Evolutionary conservation across 176 grass and related monocot species (phyloP).

Genomic region (Eleusine coracana): DNA sequence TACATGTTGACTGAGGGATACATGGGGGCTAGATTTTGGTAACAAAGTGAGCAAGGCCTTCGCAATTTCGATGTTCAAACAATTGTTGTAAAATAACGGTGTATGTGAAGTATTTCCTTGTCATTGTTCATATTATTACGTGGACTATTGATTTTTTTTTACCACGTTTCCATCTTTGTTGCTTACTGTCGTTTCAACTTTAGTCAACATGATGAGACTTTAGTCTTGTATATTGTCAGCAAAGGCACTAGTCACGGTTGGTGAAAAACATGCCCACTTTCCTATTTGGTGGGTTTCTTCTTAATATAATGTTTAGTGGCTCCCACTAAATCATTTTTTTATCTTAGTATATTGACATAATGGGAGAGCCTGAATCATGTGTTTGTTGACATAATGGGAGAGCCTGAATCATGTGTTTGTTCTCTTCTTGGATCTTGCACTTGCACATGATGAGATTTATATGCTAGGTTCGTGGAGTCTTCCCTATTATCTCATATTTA

Average conservation of each 20-base stretch:
- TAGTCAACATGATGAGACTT: background rate
- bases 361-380: too few species aligned
- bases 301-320: too few species aligned
- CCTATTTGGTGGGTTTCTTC: too few species aligned
- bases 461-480: too few species aligned
- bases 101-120: conserved; percentile 31
- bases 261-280: too few species aligned
- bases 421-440: too few species aligned
- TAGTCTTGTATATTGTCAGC: background rate
- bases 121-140: conserved; percentile 39
- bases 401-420: too few species aligned
- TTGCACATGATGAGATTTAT: too few species aligned
- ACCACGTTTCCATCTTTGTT: background rate
- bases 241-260: background rate
- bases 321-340: too few species aligned
- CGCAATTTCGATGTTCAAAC: conserved; percentile 11
- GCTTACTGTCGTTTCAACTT: background rate
- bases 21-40: conserved; percentile 30
- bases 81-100: conserved; percentile 44
- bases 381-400: too few species aligned
- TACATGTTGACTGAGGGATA: conserved; percentile 34
- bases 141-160: background rate
- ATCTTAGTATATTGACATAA: too few species aligned
- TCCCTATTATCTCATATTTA: too few species aligned
- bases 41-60: conserved; percentile 27